Evolutionary conservation across 2,329 filamentous ascomycete genomes (phyloP), one percentile per base, ranked within the genome.

Genomic region (Diaporthe amygdali): DNA sequence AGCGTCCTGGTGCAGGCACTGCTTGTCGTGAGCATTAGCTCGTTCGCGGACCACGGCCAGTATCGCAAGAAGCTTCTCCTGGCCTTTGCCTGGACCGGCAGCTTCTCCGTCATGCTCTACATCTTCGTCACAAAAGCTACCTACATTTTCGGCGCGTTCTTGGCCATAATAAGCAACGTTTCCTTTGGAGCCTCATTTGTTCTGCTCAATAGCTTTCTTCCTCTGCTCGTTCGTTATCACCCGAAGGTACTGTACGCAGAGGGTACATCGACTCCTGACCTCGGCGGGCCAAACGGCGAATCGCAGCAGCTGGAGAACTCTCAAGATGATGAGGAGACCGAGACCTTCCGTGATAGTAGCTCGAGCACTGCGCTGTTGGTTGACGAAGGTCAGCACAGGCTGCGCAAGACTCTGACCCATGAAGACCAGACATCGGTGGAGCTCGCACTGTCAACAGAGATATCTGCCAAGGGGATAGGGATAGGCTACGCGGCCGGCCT

Each of bases 171-270:
- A 63, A 93, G 95, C 44, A 98, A 98, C 80, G 97, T 94, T 1
- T 96, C 94, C 54, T 97, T 98, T 78, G 96, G 96, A 27, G 95
- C 95, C 20, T 97, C 95, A 0, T 98, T 97, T 80, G 96, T 99
- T 3, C 87, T 99, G 15, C 85, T 99, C 55, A 99, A 99, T 82
- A 97, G 95, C 0, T 99, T 98, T 77, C 85, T 99, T 52, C 96
- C 96, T 0, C 85, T 99, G 10, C 87, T 99, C 12, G 96, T 98
- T 70, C 90, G 96, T 56, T 91, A 97, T 78, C 95, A 98, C 80
- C 92, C 93, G 0, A 84, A 84, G 20, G 72, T 86, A 2, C 76
- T 78, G 52, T 77, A 77, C 7, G 73, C 76, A 6, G 76, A 75
- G 2, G 76, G 74, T 1, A 63, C 75, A 2, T 61, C 72, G 5